These are phyloP conservation scores for Podaxis sp. DNA, from an alignment of 768 basidiomycete species.

Conservation along the genomic window DNA sequence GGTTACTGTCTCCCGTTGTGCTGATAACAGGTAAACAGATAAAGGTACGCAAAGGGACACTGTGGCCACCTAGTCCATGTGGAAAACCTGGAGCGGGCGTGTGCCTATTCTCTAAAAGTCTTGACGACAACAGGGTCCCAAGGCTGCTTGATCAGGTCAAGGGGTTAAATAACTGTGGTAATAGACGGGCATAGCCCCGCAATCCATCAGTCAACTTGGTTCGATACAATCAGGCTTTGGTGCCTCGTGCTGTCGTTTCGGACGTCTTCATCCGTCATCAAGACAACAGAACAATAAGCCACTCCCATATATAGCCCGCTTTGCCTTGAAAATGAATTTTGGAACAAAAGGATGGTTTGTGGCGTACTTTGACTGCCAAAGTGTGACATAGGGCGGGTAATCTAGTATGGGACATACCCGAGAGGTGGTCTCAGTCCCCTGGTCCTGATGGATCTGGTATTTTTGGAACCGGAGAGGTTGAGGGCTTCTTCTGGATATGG, in stretches of 20 bases:
- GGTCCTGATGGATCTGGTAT: conserved; percentile 14
- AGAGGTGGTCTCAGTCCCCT: conserved; percentile 11
- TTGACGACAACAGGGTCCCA: not conserved
- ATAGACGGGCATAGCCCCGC: not conserved
- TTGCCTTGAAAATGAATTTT: not conserved
- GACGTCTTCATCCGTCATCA: conserved; percentile 14
- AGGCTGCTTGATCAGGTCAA: conserved; percentile 1
- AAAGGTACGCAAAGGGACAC: not conserved
- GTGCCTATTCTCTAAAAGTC: not conserved
- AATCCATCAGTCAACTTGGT: conserved; percentile 15
- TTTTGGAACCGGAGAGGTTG: conserved; percentile 11
- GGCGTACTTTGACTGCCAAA: conserved; percentile 4
- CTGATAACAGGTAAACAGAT: conserved; percentile 7
- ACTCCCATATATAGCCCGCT: conserved; percentile 1
- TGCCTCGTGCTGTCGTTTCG: conserved; percentile 12
- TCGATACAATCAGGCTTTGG: conserved; percentile 11
- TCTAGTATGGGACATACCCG: not conserved
- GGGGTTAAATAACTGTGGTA: conserved; percentile 5
- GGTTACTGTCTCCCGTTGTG: not conserved
- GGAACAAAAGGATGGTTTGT: not conserved
- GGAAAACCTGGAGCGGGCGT: not conserved
- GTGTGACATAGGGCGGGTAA: conserved; percentile 12
- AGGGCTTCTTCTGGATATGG: not conserved
- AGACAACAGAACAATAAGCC: conserved; percentile 10
- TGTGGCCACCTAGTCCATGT: not conserved